A percentile compares a stretch with the other conserved stretches of the same genome.
Evolutionary conservation across 2,329 filamentous ascomycete genomes (phyloP).

Genomic region (Lasiodiplodia sp.): DNA sequence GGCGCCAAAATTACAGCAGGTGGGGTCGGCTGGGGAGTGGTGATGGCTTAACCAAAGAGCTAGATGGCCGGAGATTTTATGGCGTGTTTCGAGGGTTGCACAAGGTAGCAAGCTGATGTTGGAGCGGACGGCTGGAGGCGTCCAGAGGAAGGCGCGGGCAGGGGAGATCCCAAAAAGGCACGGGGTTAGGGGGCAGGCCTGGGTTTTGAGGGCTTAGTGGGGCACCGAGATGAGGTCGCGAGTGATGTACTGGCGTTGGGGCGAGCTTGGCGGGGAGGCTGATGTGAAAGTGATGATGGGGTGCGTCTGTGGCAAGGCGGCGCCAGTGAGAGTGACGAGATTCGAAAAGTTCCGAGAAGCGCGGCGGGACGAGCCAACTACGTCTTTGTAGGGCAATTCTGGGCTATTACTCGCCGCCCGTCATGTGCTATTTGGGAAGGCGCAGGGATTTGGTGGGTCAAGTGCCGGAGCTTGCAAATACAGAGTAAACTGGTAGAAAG

Average conservation of each 20-base stretch:
- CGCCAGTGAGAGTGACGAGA: slow-evolving; percentile 17
- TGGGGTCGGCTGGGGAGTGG: not conserved
- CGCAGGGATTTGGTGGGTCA: slow-evolving; percentile 7
- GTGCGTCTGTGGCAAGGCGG: slow-evolving; percentile 5
- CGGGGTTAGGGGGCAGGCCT: not conserved
- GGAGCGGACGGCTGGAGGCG: not conserved
- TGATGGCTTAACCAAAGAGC: not conserved
- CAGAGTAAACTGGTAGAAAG: not conserved
- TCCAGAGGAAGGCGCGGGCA: not conserved
- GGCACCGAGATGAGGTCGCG: not conserved
- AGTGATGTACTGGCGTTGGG: slow-evolving; percentile 1
- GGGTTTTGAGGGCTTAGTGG: not conserved
- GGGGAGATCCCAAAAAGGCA: not conserved
- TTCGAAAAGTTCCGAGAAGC: slow-evolving; percentile 29
- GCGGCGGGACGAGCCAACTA: slow-evolving; percentile 40
- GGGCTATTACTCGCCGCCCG: slow-evolving; percentile 47
- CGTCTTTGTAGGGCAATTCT: slow-evolving; percentile 41
- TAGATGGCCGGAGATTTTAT: not conserved
- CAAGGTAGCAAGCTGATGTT: not conserved
- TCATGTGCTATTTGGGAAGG: slow-evolving; percentile 45
- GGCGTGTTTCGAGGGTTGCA: not conserved
- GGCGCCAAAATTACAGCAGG: not conserved
- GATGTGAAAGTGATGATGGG: slow-evolving; percentile 14
- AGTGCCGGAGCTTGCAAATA: slow-evolving; percentile 19
- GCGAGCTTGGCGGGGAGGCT: slow-evolving; percentile 18